phyloP scores from a whole-genome alignment of 1,284 basidiomycete genomes.

The Tilletia horrida region DNA sequence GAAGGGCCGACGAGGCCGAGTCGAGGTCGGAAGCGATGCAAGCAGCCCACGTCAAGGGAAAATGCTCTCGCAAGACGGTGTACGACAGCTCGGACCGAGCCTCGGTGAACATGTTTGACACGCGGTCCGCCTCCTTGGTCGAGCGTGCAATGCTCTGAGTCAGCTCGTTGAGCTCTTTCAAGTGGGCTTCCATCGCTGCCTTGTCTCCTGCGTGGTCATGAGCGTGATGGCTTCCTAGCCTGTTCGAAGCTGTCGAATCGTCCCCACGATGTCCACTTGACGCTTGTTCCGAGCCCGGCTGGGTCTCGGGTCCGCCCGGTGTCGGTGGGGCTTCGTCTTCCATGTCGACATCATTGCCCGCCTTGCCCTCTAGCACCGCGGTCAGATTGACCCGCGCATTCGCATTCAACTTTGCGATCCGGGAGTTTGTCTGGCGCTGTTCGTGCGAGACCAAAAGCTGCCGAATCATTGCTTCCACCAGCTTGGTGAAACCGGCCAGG shows the following conservation, averaged over 20 bases:
- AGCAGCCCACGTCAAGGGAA: constrained; percentile 3
- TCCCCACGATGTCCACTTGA: too few relatives aligned
- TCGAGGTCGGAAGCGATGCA: constrained; percentile 1
- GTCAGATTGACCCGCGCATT: not conserved
- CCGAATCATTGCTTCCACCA: constrained; percentile 6
- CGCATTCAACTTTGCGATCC: constrained; percentile 8
- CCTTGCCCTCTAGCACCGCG: not conserved
- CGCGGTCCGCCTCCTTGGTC: not conserved
- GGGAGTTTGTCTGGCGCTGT: not conserved
- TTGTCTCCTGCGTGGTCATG: not conserved
- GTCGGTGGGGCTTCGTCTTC: not conserved
- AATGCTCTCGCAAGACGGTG: not conserved
- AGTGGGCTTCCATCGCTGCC: not conserved
- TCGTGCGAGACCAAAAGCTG: not conserved
- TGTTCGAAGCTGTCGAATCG: too few relatives aligned
- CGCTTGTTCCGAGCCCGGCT: not conserved
- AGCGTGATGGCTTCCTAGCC: too few relatives aligned
- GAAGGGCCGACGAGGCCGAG: not conserved
- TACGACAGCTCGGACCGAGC: constrained; percentile 4
- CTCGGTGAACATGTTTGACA: constrained; percentile 8
- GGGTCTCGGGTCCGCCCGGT: constrained; percentile 9
- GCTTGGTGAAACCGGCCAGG: not conserved
- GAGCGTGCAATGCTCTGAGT: not conserved
- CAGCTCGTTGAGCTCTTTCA: constrained; percentile 7
- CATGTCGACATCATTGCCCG: not conserved